Evolutionary conservation across 2,329 filamentous ascomycete genomes (phyloP), one percentile per base, ranked within the genome.

Genomic region (Knoxdaviesia capensis): DNA sequence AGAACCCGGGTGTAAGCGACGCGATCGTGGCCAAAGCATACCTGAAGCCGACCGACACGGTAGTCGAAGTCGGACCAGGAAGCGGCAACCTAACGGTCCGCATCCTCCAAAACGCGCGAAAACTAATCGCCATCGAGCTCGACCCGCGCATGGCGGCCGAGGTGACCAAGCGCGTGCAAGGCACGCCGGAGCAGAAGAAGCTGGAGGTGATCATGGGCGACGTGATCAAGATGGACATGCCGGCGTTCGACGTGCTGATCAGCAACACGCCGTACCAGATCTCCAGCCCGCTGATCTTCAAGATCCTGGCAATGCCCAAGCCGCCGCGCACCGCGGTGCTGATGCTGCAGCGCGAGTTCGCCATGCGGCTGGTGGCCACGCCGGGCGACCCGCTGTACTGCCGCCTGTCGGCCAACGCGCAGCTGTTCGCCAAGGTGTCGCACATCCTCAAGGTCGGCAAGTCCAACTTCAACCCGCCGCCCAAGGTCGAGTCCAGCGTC

Each of bases 141-240:
- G 90, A 98, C 61, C 87, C 90, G 20, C 72, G 90, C 54, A 96
- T 96, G 90, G 86, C 85, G 8, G 88, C 88, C 45, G 90, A 96
- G 62, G 72, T 94, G 48, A 90, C 84, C 38, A 93, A 88, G 62
- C 80, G 88, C 53, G 87, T 96, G 6, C 87, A 94, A 59, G 87
- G 85, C 20, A 92, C 79, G 37, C 84, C 87, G 0, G 71, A 80
- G 50, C 79, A 83, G 56, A 86, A 84, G 57, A 77, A 84, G 49
- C 65, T 98, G 34, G 86, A 94, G 51, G 77, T 96, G 34, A 65
- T 94, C 41, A 65, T 98, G 6, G 90, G 90, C 36, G 90, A 96
- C 59, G 84, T 60, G 7, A 92, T 94, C 59, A 94, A 94, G 65
- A 81, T 82, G 7, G 76, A 82, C 46, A 64, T 87, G 20, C 65